phyloP scores from a whole-genome alignment of 225 moss, liverwort and hornwort species.

The Sphagnum tenellum region DNA sequence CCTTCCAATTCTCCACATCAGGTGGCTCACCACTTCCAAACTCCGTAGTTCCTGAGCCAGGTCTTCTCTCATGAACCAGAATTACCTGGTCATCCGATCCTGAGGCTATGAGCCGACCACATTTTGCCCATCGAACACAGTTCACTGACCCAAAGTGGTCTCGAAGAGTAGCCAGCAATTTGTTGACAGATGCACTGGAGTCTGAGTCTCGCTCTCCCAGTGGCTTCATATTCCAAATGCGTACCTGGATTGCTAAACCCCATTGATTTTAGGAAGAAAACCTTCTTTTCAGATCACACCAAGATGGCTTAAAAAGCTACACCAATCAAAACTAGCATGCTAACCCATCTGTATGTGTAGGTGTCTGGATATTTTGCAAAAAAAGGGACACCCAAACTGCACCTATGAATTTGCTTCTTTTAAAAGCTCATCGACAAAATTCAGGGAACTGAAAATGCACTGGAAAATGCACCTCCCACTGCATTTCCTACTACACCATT shows the following conservation, averaged over 20 bases:
- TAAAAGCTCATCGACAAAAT: too few relatives aligned
- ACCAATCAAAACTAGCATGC: too few relatives aligned
- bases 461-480: too few relatives aligned
- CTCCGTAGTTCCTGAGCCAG: conserved; percentile 92
- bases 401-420: too few relatives aligned
- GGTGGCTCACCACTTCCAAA: conserved; percentile 97
- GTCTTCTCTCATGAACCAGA: conserved; percentile 74
- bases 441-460: too few relatives aligned
- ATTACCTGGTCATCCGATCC: conserved; percentile 92
- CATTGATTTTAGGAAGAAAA: too few relatives aligned
- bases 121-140: conserved; percentile 96
- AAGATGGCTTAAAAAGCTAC: too few relatives aligned
- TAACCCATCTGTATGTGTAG: too few relatives aligned
- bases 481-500: too few relatives aligned
- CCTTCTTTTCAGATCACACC: too few relatives aligned
- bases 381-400: too few relatives aligned
- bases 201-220: conserved; percentile 53
- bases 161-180: conserved; percentile 80
- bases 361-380: too few relatives aligned
- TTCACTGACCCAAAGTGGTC: conserved; percentile 97
- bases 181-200: conserved; percentile 35
- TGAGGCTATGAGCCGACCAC: conserved; percentile 75
- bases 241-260: conserved; percentile 26
- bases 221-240: conserved; percentile 90
- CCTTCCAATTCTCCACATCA: conserved; percentile 98